A percentile compares a stretch with the other conserved stretches of the same genome.
Conservation (phyloP, 495 filamentous ascomycete genomes). For the Trichocladium antarcticum region DNA sequence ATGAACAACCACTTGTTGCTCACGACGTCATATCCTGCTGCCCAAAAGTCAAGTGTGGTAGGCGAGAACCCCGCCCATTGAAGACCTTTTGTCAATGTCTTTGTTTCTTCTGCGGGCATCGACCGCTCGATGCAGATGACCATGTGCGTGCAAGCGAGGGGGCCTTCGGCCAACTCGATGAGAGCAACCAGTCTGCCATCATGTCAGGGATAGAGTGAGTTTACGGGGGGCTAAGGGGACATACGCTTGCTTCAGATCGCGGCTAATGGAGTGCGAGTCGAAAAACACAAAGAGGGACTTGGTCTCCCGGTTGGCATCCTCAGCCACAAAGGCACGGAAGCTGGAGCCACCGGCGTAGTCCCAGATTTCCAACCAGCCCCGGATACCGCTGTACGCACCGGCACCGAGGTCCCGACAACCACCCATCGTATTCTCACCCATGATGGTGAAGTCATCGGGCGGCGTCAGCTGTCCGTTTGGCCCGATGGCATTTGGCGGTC, state of each 20-base stretch:
- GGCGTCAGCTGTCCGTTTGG: constrained; percentile 30
- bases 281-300: constrained; percentile 83
- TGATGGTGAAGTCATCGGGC: constrained; percentile 30
- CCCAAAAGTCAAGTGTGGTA: constrained; percentile 66
- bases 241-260: constrained; percentile 82
- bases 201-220: constrained; percentile 14
- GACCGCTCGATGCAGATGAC: constrained; percentile 69
- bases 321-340: constrained; percentile 73
- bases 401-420: background rate
- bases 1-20: constrained; percentile 77
- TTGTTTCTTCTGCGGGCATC: constrained; percentile 45
- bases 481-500: constrained; percentile 14
- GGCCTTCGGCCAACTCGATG: constrained; percentile 70
- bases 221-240: constrained; percentile 24
- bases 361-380: constrained; percentile 66
- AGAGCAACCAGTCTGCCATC: constrained; percentile 65
- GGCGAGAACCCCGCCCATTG: constrained; percentile 89
- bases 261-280: constrained; percentile 51
- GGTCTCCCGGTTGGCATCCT: constrained; percentile 41
- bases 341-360: constrained; percentile 74
- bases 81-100: constrained; percentile 62
- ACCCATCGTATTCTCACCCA: constrained; percentile 13
- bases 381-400: constrained; percentile 16
- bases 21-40: constrained; percentile 40
- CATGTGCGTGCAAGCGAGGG: constrained; percentile 62